Base-by-base conservation (phyloP, 306 rosid species). In the Vigna trinervia region DNA sequence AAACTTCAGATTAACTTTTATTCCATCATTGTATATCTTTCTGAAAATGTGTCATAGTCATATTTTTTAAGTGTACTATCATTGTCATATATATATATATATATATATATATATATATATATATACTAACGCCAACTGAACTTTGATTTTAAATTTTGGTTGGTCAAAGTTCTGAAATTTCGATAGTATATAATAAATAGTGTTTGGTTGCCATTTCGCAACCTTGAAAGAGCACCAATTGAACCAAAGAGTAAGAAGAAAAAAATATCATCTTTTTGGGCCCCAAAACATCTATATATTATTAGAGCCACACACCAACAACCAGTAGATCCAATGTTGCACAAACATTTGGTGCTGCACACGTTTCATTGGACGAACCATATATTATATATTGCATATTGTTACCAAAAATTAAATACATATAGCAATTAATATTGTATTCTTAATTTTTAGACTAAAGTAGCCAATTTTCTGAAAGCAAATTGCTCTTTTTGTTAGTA, bases 311-410 rank as follows among this genome's bases (percentile, higher is more conserved):
- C 41, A 43, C 76, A 46, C 45, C 76, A 62, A 46, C 41, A 23
- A 34, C 53, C 20, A 10, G 50, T 26, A 26, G 10, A n/a, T 22
- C 14, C 6, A 56, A 23, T 51, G 45, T 53, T 38, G 58, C 47
- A 11, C 10, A 11, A 22, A 12, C 54, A 23, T 50, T 66, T 52
- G 74, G 75, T 41, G 75, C 23, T 54, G 68, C 59, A n/a, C 75
- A 77, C 68, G 75, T 77, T 71, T 23, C 74, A 41, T 77, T 66
- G 12, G 34, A 41, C 58, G 23, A 66, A 26, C 20, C 19, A 76
- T 52, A 10, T 2, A 41, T 11, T 38, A 38, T 64, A 30, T 30
- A 26, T 26, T 63, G 8, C 28, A 4, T 76, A 76, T 51, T 65
- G 74, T 14, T 23, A 64, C 10, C 46, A n/a, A 66, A 53, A 41